phyloP scores from a whole-genome alignment of 208 protist genomes.

The Angomonas deanei region DNA sequence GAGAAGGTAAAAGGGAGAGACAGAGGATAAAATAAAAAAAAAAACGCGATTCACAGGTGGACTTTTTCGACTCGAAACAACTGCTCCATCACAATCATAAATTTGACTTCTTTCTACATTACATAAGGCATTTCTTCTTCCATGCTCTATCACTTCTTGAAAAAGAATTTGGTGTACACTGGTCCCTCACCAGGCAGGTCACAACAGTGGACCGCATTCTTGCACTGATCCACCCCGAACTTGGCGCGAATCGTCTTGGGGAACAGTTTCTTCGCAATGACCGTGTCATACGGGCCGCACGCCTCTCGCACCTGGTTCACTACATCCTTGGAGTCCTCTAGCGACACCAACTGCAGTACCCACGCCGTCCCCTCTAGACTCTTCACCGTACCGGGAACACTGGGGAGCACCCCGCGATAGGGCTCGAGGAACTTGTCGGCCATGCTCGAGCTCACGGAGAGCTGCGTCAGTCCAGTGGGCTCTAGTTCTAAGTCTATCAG shows the following conservation, averaged over 20 bases:
- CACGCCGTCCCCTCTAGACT: constrained; percentile 59
- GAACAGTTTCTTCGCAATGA: constrained; percentile 77
- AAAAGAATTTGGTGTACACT: constrained; percentile 79
- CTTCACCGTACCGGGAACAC: constrained; percentile 39
- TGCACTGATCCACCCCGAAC: constrained; percentile 69
- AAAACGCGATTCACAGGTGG: neutral
- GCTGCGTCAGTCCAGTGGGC: constrained; percentile 46
- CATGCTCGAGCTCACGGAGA: constrained; percentile 40
- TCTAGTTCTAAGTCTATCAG: constrained; percentile 56
- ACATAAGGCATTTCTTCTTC: too few species aligned
- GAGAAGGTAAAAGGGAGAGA: neutral
- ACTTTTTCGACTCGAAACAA: too few species aligned
- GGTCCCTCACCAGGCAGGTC: constrained; percentile 91
- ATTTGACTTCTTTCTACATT: too few species aligned
- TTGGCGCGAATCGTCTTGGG: constrained; percentile 83
- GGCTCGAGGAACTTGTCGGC: constrained; percentile 57
- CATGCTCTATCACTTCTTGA: constrained; percentile 22
- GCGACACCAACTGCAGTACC: constrained; percentile 71
- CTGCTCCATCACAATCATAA: too few species aligned
- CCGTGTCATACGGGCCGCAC: constrained; percentile 78
- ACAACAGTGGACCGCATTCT: constrained; percentile 94
- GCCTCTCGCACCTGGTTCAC: constrained; percentile 47
- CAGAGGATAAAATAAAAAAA: constrained; percentile 2
- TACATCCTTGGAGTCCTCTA: constrained; percentile 41
- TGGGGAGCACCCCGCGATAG: constrained; percentile 74